These are phyloP conservation scores for Cystobasidium pallidum DNA, from an alignment of 1,284 basidiomycete species.

Conservation along the genomic window DNA sequence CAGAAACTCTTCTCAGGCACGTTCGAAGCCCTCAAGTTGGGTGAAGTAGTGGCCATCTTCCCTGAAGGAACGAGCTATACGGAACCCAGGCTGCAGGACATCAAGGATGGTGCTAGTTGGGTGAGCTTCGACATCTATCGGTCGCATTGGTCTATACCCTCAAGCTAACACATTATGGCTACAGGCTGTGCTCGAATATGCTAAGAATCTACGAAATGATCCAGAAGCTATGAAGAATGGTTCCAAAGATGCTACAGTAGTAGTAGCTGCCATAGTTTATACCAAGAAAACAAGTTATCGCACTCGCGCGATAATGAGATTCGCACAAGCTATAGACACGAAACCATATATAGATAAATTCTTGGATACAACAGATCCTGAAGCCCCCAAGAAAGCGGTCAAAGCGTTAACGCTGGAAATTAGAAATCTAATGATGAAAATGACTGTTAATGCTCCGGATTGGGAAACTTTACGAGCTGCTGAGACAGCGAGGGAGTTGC, in stretches of 20 bases:
- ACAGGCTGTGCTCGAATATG: slow-evolving; percentile 81
- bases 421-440: slow-evolving; percentile 69
- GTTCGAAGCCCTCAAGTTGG: slow-evolving; percentile 76
- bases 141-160: background rate
- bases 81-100: slow-evolving; percentile 84
- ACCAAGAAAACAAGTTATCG: slow-evolving; percentile 93
- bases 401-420: slow-evolving; percentile 79
- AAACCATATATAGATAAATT: slow-evolving; percentile 77
- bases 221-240: slow-evolving; percentile 57
- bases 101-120: slow-evolving; percentile 97
- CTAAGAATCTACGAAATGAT: slow-evolving; percentile 67
- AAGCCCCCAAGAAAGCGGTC: slow-evolving; percentile 72
- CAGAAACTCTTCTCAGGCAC: slow-evolving; percentile 86
- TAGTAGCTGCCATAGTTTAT: slow-evolving; percentile 88
- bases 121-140: slow-evolving; percentile 9
- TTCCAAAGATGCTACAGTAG: slow-evolving; percentile 63
- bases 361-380: slow-evolving; percentile 59
- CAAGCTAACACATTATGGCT: background rate
- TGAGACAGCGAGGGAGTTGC: slow-evolving; percentile 82
- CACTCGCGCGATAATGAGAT: slow-evolving; percentile 70
- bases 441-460: slow-evolving; percentile 88
- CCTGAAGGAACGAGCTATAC: slow-evolving; percentile 75
- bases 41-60: slow-evolving; percentile 84
- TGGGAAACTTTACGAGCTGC: slow-evolving; percentile 87
- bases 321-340: slow-evolving; percentile 76